phyloP scores from a whole-genome alignment of 768 basidiomycete species.

The Termitomyces titanicus region DNA sequence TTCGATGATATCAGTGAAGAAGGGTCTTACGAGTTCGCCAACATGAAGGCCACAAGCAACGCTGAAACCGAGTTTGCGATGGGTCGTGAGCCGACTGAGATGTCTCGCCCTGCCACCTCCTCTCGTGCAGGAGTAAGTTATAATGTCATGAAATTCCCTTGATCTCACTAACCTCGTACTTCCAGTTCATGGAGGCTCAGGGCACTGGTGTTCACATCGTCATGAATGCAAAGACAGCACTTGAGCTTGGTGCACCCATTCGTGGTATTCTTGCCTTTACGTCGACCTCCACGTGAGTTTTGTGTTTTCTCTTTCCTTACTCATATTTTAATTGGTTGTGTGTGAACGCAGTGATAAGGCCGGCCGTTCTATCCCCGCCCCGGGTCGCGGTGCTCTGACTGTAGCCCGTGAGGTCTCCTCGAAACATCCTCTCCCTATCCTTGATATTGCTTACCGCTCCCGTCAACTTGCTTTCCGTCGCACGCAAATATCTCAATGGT shows the following conservation, averaged over 20 bases:
- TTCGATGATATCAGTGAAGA: constrained; percentile 99
- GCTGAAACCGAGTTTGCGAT: constrained; percentile 97
- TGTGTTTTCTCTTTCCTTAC: neutral
- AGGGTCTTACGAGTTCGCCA: constrained; percentile 98
- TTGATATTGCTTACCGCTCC: constrained; percentile 84
- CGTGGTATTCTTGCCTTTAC: constrained; percentile 94
- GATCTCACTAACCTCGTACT: constrained; percentile 6
- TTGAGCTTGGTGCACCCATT: constrained; percentile 91
- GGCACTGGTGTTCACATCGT: constrained; percentile 96
- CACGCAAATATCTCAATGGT: constrained; percentile 92
- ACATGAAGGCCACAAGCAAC: constrained; percentile 99
- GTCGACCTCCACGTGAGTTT: constrained; percentile 86
- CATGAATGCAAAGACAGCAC: constrained; percentile 95
- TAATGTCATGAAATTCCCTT: constrained; percentile 2
- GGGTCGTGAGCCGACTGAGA: constrained; percentile 98
- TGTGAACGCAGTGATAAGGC: constrained; percentile 80
- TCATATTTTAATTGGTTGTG: neutral
- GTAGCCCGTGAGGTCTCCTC: constrained; percentile 84
- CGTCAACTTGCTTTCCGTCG: constrained; percentile 96
- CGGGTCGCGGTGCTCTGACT: constrained; percentile 88
- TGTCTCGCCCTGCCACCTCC: constrained; percentile 96
- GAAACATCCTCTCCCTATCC: constrained; percentile 73
- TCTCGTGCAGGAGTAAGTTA: constrained; percentile 86
- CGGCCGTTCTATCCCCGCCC: constrained; percentile 95
- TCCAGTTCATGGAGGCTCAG: constrained; percentile 91